Evolutionary conservation across 2,329 filamentous ascomycete genomes (phyloP).

Genomic region (Coleophoma crateriformis): DNA sequence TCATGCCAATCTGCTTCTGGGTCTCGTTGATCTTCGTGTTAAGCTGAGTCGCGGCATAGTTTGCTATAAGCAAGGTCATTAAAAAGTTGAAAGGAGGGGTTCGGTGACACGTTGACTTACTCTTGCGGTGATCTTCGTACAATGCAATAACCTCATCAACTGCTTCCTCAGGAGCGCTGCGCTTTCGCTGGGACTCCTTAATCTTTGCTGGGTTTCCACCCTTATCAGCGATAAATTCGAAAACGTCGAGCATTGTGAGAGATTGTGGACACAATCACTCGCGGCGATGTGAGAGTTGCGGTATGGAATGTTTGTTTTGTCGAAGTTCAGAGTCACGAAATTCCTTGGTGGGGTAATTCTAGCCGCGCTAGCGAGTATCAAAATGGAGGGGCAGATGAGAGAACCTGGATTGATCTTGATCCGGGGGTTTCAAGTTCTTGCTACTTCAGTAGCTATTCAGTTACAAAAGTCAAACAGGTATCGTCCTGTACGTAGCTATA

Average conservation of each 20-base stretch:
- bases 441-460: no score
- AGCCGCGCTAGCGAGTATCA: background rate
- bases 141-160: constrained; percentile 88
- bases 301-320: constrained; percentile 1
- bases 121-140: constrained; percentile 80
- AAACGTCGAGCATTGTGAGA: constrained; percentile 64
- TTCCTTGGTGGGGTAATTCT: background rate
- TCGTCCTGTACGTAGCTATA: no score
- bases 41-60: constrained; percentile 75
- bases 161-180: constrained; percentile 72
- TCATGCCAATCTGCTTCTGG: constrained; percentile 83
- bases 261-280: constrained; percentile 2
- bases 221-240: constrained; percentile 77
- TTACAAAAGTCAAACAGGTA: no score
- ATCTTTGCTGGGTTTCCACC: constrained; percentile 90
- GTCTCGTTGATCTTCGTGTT: constrained; percentile 80
- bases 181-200: constrained; percentile 81
- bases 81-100: constrained; percentile 2
- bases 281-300: background rate
- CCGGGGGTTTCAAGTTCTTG: no score
- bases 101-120: constrained; percentile 33
- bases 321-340: background rate
- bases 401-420: no score
- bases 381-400: no score
- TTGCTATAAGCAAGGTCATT: constrained; percentile 37